phyloP scores from a whole-genome alignment of 148 eudicot species.

The Amaranthus cruentus region DNA sequence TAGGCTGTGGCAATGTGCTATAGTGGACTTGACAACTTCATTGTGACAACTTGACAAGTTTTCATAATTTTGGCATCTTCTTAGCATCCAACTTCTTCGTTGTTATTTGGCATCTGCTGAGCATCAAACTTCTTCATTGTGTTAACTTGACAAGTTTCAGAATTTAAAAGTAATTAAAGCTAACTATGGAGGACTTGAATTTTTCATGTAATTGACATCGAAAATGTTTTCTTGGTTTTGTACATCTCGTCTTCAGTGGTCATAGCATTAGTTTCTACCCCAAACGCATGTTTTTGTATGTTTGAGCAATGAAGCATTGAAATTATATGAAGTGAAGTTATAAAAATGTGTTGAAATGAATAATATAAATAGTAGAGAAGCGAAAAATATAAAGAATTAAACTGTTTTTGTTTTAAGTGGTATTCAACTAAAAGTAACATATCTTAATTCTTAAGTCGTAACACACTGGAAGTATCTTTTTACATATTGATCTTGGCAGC shows the following conservation, averaged over 20 bases:
- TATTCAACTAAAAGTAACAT: background rate
- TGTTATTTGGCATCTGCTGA: background rate
- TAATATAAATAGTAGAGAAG: background rate
- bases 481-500: conserved; percentile 38
- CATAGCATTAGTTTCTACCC: background rate
- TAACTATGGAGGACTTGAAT: background rate
- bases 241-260: background rate
- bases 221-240: background rate
- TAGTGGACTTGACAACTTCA: too few species aligned
- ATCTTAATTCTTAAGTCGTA: background rate
- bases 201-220: background rate
- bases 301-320: background rate
- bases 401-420: background rate
- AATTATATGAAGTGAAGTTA: background rate
- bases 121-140: background rate
- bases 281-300: background rate
- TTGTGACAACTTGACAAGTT: too few species aligned
- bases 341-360: background rate
- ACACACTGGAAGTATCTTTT: background rate
- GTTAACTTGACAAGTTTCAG: background rate
- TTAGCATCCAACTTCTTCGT: too few species aligned
- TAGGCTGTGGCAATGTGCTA: too few species aligned
- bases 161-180: background rate
- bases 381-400: background rate
- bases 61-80: too few species aligned